Base-by-base conservation (phyloP, 177 flowering plant species). In the Vitis hybrid region DNA sequence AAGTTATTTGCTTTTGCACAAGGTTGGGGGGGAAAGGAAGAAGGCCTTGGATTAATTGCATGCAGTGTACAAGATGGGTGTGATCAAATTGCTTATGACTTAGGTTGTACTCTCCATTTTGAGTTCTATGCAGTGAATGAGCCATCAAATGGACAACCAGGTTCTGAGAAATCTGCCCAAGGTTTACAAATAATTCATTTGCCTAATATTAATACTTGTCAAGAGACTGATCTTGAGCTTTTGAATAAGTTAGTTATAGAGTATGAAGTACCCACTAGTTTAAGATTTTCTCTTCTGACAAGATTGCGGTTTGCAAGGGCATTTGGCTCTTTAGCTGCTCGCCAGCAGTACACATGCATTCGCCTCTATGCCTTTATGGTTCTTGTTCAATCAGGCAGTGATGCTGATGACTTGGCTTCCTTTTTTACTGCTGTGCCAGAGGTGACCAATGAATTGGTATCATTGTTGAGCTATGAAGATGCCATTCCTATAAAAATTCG, bases 11-110 rank as follows among this genome's bases (percentile, higher is more conserved):
- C 98, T 72, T 87, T 94, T 84, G 89, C 93, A 52, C 98, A 92
- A 84, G 98, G 98, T 67, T 94, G 98, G 98, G 98, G 98, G 2
- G 85, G 92, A 24, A 94, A 92, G 72, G 98, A 91, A 68, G 97
- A 91, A 83, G 97, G 98, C 65, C 92, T 94, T 65, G 98, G 98
- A 66, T 74, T 94, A 63, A 79, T 89, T 84, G 84, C 92, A 17
- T 91, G 94, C 79, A 85, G 88, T 58, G 60, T 80, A 52, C 78
- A 81, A 57, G 71, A 87, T 84, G 89, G 80, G 4, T 84, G 85
- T 75, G 93, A 90, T 65, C 74, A 84, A 13, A 67, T 78, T 70
- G 84, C 92, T 9, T 66, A 75, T 70, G 85, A 85, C 78, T 78
- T 94, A 57, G 98, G 97, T 53, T 77, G 88, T 78, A 85, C 94